Evolutionary conservation across 768 basidiomycete species (phyloP), one percentile per base, ranked within the genome.

Genomic region (Trametes gibbosa): DNA sequence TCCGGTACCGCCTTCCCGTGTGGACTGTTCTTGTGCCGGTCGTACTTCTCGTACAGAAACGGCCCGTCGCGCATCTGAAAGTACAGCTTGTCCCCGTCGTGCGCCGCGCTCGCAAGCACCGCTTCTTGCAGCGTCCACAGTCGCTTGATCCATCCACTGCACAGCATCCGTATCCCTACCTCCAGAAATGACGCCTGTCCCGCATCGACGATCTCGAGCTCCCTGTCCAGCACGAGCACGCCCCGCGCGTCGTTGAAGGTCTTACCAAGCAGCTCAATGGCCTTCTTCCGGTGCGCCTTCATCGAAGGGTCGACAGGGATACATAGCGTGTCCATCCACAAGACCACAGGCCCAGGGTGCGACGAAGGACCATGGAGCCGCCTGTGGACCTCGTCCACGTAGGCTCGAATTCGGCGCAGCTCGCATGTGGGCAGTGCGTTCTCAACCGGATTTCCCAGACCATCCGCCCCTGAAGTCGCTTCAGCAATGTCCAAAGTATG

Each of bases 291-390:
- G 23, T 34, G 48, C 12, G 32, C 48, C 25, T 45, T 50, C 2
- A 34, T 12, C 5, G 13, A 8, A 5, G 37, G 24, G 25, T 34
- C 48, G 14, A 58, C 56, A 5, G 56, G 56, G 1, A 57, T 23
- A 17, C 56, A 57, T 14, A 58, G 48, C 25, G 56, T 58, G 25
- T 58, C 56, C 14, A 58, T 58, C 56, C 56, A 58, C 19, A 58
- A 39, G 0, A 40, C 56, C 6, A 48, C 23, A 10, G 19, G 49
- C 7, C 40, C 10, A 32, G 14, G 10, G 24, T 32, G 6, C 3
- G 32, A 27, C 35, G 14, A 9, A 12, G 14, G 12, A 2, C 39
- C 23, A 24, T 16, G n/a, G 35, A 27, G 14, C 3, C 9, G 42
- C 34, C 17, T 25, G 35, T 48, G 23, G 12, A 58, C 39, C 3